Base-by-base conservation (phyloP, 192 early-diverging fungal genomes). In the Linnemannia schmuckeri region DNA sequence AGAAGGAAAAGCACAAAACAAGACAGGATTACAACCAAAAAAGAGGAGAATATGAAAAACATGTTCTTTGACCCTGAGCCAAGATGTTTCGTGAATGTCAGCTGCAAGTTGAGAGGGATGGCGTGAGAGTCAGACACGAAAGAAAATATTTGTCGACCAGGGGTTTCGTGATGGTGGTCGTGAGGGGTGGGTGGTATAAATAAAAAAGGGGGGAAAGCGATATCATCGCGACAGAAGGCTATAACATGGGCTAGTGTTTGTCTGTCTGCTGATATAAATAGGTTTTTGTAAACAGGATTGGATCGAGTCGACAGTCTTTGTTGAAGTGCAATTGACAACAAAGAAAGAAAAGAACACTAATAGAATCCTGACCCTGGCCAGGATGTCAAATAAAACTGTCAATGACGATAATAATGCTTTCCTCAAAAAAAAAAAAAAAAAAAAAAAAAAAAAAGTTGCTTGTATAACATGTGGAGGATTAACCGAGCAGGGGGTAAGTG, bases 231-330 rank as follows among this genome's bases (percentile, higher is more conserved):
- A 61, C 55, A 66, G 20, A 52, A 1, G 61, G 27, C 30, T 9
- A 33, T 66, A 30, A 66, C 61, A 33, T 8, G 7, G 57, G 33
- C 61, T 13, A 33, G 61, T 33, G 27, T 7, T 35, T 27, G 12
- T 13, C n/a, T 66, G 61, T 66, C 61, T 66, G 61, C 61, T 66
- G 61, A 66, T 66, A 66, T 66, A 66, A 66, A 66, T 66, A 66
- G 61, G 27, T 66, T 35, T 33, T 66, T 12, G 2, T 33, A 13
- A 33, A 12, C 4, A n/a, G 15, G 3, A 24, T 27, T 46, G 42
- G 41, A 72, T n/a, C 71, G 22, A 72, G 38, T 7, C n/a, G 35
- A 69, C 42, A 44, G 10, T 7, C 42, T 3, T 20, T 52, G 47
- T 52, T 52, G 35, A 1, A 71, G 70, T 41, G 41, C 30, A 73